Percentiles rank a stretch among this genome's conserved stretches.
phyloP scores from a whole-genome alignment of 805 yeast genomes.

The Sugiyamaella valdiviana region DNA sequence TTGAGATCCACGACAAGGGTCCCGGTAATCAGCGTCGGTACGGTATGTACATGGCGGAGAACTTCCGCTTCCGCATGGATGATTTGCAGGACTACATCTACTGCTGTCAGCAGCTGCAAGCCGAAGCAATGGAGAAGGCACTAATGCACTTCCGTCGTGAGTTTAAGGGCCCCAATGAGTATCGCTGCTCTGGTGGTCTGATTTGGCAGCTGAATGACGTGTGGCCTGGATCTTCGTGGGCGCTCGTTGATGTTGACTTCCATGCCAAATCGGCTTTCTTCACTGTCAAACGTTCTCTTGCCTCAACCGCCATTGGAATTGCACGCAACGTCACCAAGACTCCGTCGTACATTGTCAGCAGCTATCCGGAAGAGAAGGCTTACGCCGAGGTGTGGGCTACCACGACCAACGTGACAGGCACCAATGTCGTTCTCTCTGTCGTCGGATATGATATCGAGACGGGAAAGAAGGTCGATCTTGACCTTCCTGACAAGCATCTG shows the following conservation, averaged over 20 bases:
- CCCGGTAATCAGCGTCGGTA: conserved; percentile 40
- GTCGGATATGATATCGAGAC: conserved; percentile 3
- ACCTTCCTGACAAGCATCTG: too few species aligned
- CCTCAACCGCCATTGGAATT: conserved; percentile 31
- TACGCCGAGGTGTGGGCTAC: conserved; percentile 5
- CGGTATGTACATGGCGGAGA: conserved; percentile 41
- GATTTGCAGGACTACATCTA: conserved; percentile 36
- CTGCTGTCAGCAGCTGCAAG: conserved; percentile 45
- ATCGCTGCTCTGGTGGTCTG: conserved; percentile 40
- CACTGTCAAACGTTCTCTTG: conserved; percentile 39
- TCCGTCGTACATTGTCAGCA: background rate
- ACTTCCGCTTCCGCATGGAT: conserved; percentile 30
- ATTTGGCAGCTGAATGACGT: conserved; percentile 51
- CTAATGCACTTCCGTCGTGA: conserved; percentile 39
- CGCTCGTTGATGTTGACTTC: conserved; percentile 38
- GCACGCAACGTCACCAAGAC: conserved; percentile 20
- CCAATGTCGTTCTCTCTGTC: background rate
- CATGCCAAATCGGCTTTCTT: conserved; percentile 43
- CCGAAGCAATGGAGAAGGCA: conserved; percentile 44
- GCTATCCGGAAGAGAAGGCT: conserved; percentile 1
- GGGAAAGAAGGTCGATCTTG: conserved; percentile 1
- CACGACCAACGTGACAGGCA: background rate
- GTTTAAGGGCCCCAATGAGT: conserved; percentile 35
- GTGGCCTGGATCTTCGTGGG: conserved; percentile 48
- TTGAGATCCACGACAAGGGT: conserved; percentile 45